These are phyloP conservation scores for Boletellus ananiceps DNA, from an alignment of 768 basidiomycete species.

Conservation along the genomic window DNA sequence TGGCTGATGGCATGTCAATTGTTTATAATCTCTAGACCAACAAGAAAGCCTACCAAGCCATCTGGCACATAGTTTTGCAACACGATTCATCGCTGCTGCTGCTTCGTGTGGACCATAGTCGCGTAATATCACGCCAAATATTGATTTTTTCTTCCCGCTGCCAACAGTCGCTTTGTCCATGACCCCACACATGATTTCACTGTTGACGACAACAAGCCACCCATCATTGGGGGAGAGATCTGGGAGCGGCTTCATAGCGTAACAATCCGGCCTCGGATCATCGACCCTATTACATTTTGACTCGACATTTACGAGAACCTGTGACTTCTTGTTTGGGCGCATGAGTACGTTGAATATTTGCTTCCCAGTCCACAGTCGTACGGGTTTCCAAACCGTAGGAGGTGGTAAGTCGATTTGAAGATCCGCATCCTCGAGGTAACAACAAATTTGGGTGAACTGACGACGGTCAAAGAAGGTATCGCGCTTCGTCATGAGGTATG, in stretches of 20 bases:
- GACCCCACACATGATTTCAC: constrained; percentile 98
- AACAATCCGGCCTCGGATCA: constrained; percentile 63
- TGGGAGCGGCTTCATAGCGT: constrained; percentile 58
- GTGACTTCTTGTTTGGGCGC: constrained; percentile 82
- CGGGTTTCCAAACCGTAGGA: constrained; percentile 90
- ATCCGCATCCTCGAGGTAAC: constrained; percentile 88
- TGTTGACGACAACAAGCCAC: constrained; percentile 94
- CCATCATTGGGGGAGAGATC: constrained; percentile 97
- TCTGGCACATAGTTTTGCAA: constrained; percentile 93
- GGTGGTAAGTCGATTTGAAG: constrained; percentile 94
- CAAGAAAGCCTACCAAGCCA: constrained; percentile 66
- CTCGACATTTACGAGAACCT: constrained; percentile 91
- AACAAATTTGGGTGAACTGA: constrained; percentile 95
- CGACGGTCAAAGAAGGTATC: constrained; percentile 91
- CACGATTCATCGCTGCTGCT: constrained; percentile 89
- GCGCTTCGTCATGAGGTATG: constrained; percentile 88
- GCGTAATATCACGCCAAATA: constrained; percentile 95
- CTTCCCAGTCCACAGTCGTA: constrained; percentile 94
- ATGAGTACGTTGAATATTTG: constrained; percentile 98
- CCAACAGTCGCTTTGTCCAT: constrained; percentile 99
- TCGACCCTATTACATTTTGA: constrained; percentile 90
- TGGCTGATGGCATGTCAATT: constrained; percentile 56
- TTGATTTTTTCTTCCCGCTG: constrained; percentile 98
- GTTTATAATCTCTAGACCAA: neutral
- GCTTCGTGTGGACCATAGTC: constrained; percentile 97